Evolutionary conservation across 441 rosid species (phyloP), one percentile per base, ranked within the genome.

Genomic region (Flueggea neowawraea): DNA sequence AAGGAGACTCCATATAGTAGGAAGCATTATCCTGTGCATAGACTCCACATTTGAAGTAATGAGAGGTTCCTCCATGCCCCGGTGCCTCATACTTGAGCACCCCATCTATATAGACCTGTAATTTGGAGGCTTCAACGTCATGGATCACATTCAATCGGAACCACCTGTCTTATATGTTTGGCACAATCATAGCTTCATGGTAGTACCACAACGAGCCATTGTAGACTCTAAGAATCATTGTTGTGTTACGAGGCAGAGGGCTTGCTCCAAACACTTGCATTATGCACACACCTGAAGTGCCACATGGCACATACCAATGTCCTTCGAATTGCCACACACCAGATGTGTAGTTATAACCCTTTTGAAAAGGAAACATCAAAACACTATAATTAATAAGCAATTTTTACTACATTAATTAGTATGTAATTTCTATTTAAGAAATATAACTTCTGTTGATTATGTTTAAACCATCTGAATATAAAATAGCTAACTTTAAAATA

Each of bases 281-380:
- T 14, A 74, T 63, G 54, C 70, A 72, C 14, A 65, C 76, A 10
- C 69, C 75, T 0, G 63, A 70, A 31, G 77, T 73, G 0, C 77
- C 79, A 1, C 53, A 6, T 5, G 84, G 79, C 36, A 74, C 78
- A 54, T 69, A 69, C 1, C 69, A 75, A 10, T 67, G 9, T 16
- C 75, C 81, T 52, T 76, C 79, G 11, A 76, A 74, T 31, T 71
- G 81, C 81, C 84, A 76, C 9, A 71, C 69, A 2, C 73, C 75
- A 2, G 73, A 74, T 0, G 72, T 60, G 47, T 74, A 76, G 7
- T 54, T 50, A 49, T 76, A 76, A 31, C 76, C 73, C 79, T 80
- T 48, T 36, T 8, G 2, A 9, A 6, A 22, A 22, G 2, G 28
- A 22, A 22, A 2, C 28, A 36, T 43, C 12, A 43, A 6, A 43